A percentile compares a stretch with the other conserved stretches of the same genome.
phyloP scores from a whole-genome alignment of 139 green algal genomes.

The Spirogloea muscicola region DNA sequence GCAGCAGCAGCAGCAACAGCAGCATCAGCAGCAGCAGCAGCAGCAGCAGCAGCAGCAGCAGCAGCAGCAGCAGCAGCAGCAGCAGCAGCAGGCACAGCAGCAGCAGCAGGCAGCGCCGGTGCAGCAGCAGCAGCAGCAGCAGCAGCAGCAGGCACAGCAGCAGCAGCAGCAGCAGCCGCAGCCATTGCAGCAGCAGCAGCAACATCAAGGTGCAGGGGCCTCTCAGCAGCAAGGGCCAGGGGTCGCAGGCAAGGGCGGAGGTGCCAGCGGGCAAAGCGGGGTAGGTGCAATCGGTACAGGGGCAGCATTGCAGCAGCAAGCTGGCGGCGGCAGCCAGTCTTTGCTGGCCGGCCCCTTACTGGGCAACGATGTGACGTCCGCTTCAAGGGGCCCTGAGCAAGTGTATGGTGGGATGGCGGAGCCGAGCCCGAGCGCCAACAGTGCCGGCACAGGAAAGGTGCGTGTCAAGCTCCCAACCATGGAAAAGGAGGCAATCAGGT shows the following conservation, averaged over 20 bases:
- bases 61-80: neutral
- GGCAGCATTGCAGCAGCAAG: neutral
- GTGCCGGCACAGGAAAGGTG: constrained; percentile 12
- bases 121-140: neutral
- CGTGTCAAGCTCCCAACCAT: no score
- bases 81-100: constrained; percentile 3
- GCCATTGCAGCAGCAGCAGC: neutral
- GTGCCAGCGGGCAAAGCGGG: neutral
- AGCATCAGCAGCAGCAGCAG: constrained; percentile 5
- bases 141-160: neutral
- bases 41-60: neutral
- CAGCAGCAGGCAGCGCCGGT: neutral
- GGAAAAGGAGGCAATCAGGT: no score
- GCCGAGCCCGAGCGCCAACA: constrained; percentile 8
- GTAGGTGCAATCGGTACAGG: neutral
- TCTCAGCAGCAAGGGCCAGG: no score
- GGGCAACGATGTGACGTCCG: no score
- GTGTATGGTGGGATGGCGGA: neutral
- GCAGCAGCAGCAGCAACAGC: constrained; percentile 1
- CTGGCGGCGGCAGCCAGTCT: neutral
- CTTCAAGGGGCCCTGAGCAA: no score
- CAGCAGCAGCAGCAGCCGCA: constrained; percentile 7
- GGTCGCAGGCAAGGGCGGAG: neutral
- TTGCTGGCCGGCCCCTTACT: neutral
- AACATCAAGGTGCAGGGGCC: neutral